Evolutionary conservation across 139 green algal species (phyloP).

Genomic region (Deuterostichococcus epilithicus): DNA sequence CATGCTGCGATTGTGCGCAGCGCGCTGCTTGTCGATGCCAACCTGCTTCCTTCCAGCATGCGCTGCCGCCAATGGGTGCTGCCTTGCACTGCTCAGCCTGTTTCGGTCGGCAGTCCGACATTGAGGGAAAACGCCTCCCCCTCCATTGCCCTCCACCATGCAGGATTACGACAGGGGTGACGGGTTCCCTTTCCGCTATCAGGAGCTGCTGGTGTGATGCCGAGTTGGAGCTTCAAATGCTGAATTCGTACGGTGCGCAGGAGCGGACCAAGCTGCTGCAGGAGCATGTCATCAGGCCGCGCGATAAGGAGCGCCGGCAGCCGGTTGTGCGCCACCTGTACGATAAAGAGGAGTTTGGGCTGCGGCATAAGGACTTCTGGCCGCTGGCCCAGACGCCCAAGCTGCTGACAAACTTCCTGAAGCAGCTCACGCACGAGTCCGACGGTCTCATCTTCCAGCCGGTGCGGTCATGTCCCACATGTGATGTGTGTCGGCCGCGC

Average conservation of each 20-base stretch:
- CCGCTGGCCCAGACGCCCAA: slow-evolving; percentile 43
- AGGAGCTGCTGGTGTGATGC: no score
- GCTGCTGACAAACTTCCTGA: slow-evolving; percentile 76
- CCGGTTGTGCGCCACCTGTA: slow-evolving; percentile 21
- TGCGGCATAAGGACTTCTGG: slow-evolving; percentile 90
- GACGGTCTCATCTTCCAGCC: slow-evolving; percentile 92
- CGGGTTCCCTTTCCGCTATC: no score
- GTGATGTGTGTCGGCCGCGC: background rate
- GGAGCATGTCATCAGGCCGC: slow-evolving; percentile 42
- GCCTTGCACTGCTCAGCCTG: no score
- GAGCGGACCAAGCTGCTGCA: slow-evolving; percentile 49
- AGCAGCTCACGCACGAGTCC: slow-evolving; percentile 79
- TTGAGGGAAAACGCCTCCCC: no score
- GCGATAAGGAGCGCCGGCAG: slow-evolving; percentile 42
- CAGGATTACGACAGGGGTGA: no score
- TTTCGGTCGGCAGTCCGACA: no score
- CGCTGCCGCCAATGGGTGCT: no score
- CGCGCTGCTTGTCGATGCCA: no score
- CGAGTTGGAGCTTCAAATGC: no score
- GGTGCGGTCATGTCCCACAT: background rate
- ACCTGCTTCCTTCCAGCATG: no score
- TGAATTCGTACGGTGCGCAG: slow-evolving; percentile 15
- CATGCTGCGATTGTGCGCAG: no score
- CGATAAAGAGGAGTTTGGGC: slow-evolving; percentile 59
- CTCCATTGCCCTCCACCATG: no score